These are phyloP conservation scores for Ceratocystis huliohia DNA, from an alignment of 2,329 filamentous ascomycete species.

Conservation along the genomic window DNA sequence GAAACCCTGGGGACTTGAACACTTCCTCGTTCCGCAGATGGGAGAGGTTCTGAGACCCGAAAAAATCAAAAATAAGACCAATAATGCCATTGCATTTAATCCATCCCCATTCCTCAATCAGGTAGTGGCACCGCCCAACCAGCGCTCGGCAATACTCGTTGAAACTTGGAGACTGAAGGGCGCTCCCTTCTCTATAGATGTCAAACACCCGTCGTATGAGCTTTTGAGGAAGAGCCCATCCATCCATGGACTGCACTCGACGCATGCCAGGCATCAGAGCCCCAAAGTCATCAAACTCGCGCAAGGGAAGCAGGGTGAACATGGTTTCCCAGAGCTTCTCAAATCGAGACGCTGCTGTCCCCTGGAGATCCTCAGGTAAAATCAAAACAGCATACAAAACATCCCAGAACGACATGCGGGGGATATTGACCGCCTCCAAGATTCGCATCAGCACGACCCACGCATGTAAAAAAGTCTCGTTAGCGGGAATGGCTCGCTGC, in stretches of 20 bases:
- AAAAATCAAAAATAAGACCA: constrained; percentile 54
- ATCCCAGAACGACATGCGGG: constrained; percentile 49
- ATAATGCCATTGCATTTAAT: constrained; percentile 43
- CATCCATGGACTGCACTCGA: constrained; percentile 33
- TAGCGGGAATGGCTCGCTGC: constrained; percentile 40
- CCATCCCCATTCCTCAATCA: constrained; percentile 56
- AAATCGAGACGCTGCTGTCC: constrained; percentile 33
- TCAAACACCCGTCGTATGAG: constrained; percentile 45
- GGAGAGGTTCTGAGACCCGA: constrained; percentile 47
- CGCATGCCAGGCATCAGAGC: constrained; percentile 31
- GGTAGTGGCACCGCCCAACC: constrained; percentile 47
- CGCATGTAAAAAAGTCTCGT: constrained; percentile 35
- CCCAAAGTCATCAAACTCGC: constrained; percentile 46
- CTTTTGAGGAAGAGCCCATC: constrained; percentile 48
- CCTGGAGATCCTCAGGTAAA: constrained; percentile 27
- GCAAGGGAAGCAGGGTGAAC: constrained; percentile 49
- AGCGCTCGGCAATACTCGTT: constrained; percentile 52
- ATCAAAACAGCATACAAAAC: constrained; percentile 36
- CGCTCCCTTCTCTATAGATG: constrained; percentile 42
- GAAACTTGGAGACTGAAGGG: constrained; percentile 45
- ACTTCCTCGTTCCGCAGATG: constrained; percentile 54
- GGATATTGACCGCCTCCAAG: constrained; percentile 38
- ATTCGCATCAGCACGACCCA: constrained; percentile 49
- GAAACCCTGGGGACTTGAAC: constrained; percentile 46
- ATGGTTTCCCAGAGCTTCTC: constrained; percentile 46